phyloP scores from a whole-genome alignment of 2,329 filamentous ascomycete genomes.

The Botrytis pseudocinerea region DNA sequence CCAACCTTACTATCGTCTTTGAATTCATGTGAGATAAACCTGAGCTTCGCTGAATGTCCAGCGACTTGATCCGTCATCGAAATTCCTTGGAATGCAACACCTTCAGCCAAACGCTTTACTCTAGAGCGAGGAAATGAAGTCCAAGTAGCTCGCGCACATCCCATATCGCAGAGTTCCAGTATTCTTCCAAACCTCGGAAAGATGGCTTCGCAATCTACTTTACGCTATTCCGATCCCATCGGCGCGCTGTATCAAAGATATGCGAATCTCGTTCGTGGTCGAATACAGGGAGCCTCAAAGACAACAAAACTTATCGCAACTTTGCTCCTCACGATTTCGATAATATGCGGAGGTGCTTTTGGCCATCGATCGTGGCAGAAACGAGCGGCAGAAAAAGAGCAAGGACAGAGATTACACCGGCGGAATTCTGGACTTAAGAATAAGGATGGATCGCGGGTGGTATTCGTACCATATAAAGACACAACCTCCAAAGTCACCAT shows the following conservation, averaged over 20 bases:
- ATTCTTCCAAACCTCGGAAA: background rate
- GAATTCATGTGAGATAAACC: slow-evolving; percentile 11
- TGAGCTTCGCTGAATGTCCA: slow-evolving; percentile 14
- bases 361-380: slow-evolving; percentile 75
- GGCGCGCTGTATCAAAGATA: slow-evolving; percentile 64
- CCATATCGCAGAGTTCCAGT: background rate
- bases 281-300: slow-evolving; percentile 64
- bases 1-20: background rate
- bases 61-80: background rate
- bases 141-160: slow-evolving; percentile 12
- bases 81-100: slow-evolving; percentile 19
- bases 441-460: slow-evolving; percentile 91
- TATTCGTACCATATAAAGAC: slow-evolving; percentile 91
- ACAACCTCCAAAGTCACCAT: slow-evolving; percentile 90
- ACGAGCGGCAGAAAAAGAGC: slow-evolving; percentile 74
- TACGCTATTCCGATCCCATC: slow-evolving; percentile 70
- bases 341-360: slow-evolving; percentile 77
- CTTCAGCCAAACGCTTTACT: background rate
- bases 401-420: slow-evolving; percentile 77
- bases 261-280: slow-evolving; percentile 52
- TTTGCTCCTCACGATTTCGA: slow-evolving; percentile 72
- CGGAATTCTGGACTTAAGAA: slow-evolving; percentile 91
- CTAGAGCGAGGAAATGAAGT: slow-evolving; percentile 20
- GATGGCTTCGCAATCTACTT: slow-evolving; percentile 88
- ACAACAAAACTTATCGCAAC: slow-evolving; percentile 74